A percentile compares a stretch with the other conserved stretches of the same genome.
Evolutionary conservation across 169 alveolate species (phyloP).

Genomic region (Plasmodium relictum): DNA sequence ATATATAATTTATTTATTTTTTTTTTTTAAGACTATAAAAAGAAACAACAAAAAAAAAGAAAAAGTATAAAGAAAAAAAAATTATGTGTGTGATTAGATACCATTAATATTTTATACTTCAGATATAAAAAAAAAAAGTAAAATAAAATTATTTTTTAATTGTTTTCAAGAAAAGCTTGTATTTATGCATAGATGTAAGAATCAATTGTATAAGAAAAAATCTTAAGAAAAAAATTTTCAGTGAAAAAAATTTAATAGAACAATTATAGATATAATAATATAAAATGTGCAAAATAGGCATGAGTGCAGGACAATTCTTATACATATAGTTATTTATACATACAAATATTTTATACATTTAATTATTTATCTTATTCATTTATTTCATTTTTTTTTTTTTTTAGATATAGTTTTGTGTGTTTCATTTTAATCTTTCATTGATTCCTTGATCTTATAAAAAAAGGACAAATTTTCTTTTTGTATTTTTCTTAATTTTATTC

Average conservation of each 20-base stretch:
- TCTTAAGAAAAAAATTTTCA: conserved; percentile 6
- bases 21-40: too few species aligned
- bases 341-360: not conserved
- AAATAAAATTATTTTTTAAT: not conserved
- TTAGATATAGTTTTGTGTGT: conserved; percentile 2
- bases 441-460: conserved; percentile 8
- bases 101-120: not conserved
- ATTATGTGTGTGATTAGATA: not conserved
- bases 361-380: not conserved
- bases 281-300: conserved; percentile 3
- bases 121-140: not conserved
- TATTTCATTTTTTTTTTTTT: conserved; percentile 9
- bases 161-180: not conserved
- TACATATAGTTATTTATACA: not conserved
- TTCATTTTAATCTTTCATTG: conserved; percentile 7
- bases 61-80: not conserved
- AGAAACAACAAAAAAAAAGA: too few species aligned
- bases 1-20: not conserved
- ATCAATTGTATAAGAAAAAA: not conserved
- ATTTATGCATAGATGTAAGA: conserved; percentile 7
- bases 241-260: conserved; percentile 33
- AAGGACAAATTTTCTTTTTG: conserved; percentile 18
- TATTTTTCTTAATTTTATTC: not conserved
- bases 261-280: conserved; percentile 3
- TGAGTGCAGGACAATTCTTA: conserved; percentile 1